Base-by-base conservation (phyloP, 148 eudicot species). In the Chenopodium berlandieri region DNA sequence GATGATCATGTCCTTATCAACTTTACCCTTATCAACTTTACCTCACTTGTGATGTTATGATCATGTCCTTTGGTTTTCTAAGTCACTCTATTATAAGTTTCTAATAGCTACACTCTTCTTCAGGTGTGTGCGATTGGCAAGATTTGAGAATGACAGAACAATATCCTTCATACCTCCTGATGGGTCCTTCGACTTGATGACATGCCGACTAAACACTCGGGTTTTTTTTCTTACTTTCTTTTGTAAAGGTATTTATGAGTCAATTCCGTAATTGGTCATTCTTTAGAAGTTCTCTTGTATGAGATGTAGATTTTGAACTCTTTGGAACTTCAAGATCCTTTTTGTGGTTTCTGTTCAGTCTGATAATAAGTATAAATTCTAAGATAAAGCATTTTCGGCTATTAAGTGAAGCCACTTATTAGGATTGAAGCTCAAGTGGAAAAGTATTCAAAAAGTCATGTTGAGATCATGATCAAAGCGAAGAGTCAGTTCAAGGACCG, bases 341-440 rank as follows among this genome's bases (percentile, higher is more conserved):
- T 25, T 25, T 16, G 22, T 23, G 25, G 47, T 47, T 81, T 37
- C 48, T 50, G 66, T 9, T 65, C 27, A 32, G 11, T 60, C 13
- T 58, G 27, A 72, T 50, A 22, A 12, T 4, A 77, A 73, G 30
- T 22, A 20, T 63, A 54, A 73, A 20, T 27, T 65, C 23, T 71
- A 32, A 47, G 16, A 72, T 69, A 67, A 76, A 9, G 48, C 31
- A 27, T 48, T 71, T 67, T 68, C 75, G 74, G 46, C 68, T 63
- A 83, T 73, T 84, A 95, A 97, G 99, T 95, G 64, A 95, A 92
- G 84, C 99, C 99, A 71, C 90, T 95, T 31, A 89, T 95, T 85
- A 93, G 99, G 99, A 97, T 95, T 52, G 99, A 95, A 87, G 99
- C 99, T 89, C 97, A 91, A 80, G 85, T 94, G 4, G 99, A 95